Evolutionary conservation across 371 early-diverging fungal genomes (phyloP).

Genomic region (Saksenaea oblongispora): DNA sequence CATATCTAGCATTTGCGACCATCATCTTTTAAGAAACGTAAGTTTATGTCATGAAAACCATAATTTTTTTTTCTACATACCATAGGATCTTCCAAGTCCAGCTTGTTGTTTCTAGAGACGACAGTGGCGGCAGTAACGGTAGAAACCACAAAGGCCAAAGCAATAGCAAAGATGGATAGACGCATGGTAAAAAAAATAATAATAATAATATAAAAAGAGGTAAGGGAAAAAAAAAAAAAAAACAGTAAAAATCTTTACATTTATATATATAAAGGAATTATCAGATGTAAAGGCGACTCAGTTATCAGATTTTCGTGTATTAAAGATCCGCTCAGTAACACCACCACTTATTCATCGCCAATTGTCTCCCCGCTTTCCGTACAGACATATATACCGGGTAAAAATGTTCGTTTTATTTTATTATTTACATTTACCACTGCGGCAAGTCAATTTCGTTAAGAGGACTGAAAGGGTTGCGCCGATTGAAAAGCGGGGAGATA

Average conservation of each 20-base stretch:
- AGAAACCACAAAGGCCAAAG: not conserved
- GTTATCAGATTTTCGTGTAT: not conserved
- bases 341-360: not conserved
- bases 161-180: not conserved
- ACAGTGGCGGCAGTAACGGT: not conserved
- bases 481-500: constrained; percentile 2
- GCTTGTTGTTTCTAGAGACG: not conserved
- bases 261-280: not conserved
- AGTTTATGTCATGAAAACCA: not conserved
- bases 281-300: not conserved
- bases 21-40: not conserved
- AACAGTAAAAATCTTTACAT: not conserved
- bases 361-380: not conserved
- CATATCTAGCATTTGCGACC: not conserved
- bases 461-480: not conserved
- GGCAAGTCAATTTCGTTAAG: not conserved
- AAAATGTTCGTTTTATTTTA: not conserved
- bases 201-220: not conserved
- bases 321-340: constrained; percentile 1
- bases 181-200: not conserved
- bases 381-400: not conserved
- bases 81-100: constrained; percentile 4
- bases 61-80: not conserved
- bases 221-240: not conserved
- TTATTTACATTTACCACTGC: not conserved